phyloP scores from a whole-genome alignment of 2,329 filamentous ascomycete genomes.

The Sporothrix schenckii region DNA sequence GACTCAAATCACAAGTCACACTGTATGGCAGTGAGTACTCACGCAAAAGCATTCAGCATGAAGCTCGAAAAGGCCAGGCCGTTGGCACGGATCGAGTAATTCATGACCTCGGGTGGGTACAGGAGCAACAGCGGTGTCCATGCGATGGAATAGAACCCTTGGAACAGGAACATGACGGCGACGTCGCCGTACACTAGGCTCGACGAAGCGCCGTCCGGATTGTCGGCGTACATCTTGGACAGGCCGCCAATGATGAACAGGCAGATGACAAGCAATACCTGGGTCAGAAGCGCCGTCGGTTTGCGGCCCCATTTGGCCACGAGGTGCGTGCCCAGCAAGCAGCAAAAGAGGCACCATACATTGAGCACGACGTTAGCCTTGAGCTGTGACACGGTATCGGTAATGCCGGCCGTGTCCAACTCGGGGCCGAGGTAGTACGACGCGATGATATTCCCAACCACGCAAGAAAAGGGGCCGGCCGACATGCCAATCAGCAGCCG shows the following conservation, averaged over 20 bases:
- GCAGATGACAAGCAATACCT: slow-evolving; percentile 46
- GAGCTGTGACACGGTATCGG: slow-evolving; percentile 48
- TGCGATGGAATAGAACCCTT: slow-evolving; percentile 54
- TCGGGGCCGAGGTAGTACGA: slow-evolving; percentile 49
- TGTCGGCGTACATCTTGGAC: slow-evolving; percentile 47
- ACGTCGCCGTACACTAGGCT: slow-evolving; percentile 48
- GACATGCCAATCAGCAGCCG: slow-evolving; percentile 48
- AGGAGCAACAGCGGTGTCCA: slow-evolving; percentile 54
- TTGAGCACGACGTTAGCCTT: slow-evolving; percentile 56
- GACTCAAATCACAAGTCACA: not conserved
- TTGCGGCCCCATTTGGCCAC: slow-evolving; percentile 51
- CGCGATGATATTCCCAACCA: slow-evolving; percentile 48
- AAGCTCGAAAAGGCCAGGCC: slow-evolving; percentile 48
- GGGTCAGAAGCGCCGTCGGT: slow-evolving; percentile 47
- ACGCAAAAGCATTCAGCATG: slow-evolving; percentile 42
- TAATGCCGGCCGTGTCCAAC: slow-evolving; percentile 52
- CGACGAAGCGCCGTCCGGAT: slow-evolving; percentile 39
- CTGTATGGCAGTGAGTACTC: slow-evolving; percentile 24
- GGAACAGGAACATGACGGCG: slow-evolving; percentile 56
- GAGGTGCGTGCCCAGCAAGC: slow-evolving; percentile 50
- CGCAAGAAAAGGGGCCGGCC: slow-evolving; percentile 41
- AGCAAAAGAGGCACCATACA: slow-evolving; percentile 51
- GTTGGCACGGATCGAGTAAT: slow-evolving; percentile 54
- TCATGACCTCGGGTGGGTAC: slow-evolving; percentile 55
- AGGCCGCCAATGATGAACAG: slow-evolving; percentile 57